A percentile compares a stretch with the other conserved stretches of the same genome.
Evolutionary conservation across 108 stramenopile species (phyloP).

Genomic region (Skeletonema menzelii): DNA sequence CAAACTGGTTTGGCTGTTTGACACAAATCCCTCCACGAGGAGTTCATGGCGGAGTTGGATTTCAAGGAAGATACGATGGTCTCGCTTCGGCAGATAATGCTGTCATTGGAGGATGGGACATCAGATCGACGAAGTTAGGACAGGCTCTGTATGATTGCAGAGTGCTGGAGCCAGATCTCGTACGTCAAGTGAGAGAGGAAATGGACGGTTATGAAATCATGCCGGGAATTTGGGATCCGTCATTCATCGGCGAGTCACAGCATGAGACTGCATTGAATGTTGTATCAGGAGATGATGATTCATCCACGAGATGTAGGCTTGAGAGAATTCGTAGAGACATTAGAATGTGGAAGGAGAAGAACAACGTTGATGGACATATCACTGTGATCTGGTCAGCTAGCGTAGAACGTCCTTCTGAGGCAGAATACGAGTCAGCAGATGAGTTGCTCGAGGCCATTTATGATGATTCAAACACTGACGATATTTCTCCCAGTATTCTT

Average conservation of each 20-base stretch:
- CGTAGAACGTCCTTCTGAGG: slow-evolving; percentile 58
- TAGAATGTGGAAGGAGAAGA: slow-evolving; percentile 56
- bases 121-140: slow-evolving; percentile 68
- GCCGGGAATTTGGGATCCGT: slow-evolving; percentile 72
- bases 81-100: slow-evolving; percentile 49
- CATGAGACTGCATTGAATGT: slow-evolving; percentile 60
- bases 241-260: slow-evolving; percentile 71
- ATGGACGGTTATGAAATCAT: slow-evolving; percentile 63
- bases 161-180: slow-evolving; percentile 81
- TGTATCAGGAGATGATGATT: slow-evolving; percentile 37
- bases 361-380: slow-evolving; percentile 63
- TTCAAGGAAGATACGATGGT: slow-evolving; percentile 44
- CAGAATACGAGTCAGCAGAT: slow-evolving; percentile 50
- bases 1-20: slow-evolving; percentile 81
- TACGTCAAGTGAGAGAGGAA: slow-evolving; percentile 72
- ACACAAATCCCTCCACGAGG: slow-evolving; percentile 67
- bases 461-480: slow-evolving; percentile 49
- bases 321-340: slow-evolving; percentile 81
- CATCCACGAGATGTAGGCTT: slow-evolving; percentile 45
- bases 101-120: slow-evolving; percentile 69
- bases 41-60: slow-evolving; percentile 51
- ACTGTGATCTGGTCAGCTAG: slow-evolving; percentile 86
- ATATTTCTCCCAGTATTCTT: slow-evolving; percentile 78
- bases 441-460: slow-evolving; percentile 56
- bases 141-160: slow-evolving; percentile 75